These are phyloP conservation scores for Hygrophorus russula DNA, from an alignment of 768 basidiomycete genomes.

Conservation along the genomic window DNA sequence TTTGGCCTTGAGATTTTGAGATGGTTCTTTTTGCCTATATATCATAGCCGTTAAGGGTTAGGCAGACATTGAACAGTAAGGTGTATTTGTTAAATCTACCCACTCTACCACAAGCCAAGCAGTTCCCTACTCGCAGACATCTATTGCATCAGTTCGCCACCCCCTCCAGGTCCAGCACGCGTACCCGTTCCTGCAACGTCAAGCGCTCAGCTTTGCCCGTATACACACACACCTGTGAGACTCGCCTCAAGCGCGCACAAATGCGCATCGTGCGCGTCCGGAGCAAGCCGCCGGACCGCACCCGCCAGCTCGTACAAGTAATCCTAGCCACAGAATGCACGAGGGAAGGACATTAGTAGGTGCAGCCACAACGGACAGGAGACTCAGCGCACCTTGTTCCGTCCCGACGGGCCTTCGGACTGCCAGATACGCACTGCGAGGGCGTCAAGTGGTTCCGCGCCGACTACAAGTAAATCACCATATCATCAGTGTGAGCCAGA, in stretches of 20 bases:
- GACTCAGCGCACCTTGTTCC: conserved; percentile 61
- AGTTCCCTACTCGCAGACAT: no score
- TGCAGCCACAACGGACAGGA: not conserved
- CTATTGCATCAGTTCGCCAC: no score
- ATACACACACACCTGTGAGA: not conserved
- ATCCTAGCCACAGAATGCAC: conserved; percentile 41
- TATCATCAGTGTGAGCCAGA: not conserved
- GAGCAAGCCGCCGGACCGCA: conserved; percentile 64
- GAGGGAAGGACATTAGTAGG: not conserved
- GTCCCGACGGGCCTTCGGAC: conserved; percentile 79
- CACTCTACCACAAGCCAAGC: no score
- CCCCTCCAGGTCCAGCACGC: no score
- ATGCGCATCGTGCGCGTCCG: conserved; percentile 66
- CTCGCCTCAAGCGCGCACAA: conserved; percentile 66
- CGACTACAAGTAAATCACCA: conserved; percentile 37
- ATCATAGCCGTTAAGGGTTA: no score
- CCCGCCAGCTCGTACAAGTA: conserved; percentile 74
- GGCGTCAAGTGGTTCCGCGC: conserved; percentile 62
- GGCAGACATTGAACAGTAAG: no score
- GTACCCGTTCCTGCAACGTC: no score
- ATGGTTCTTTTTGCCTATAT: no score
- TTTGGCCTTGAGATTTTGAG: no score
- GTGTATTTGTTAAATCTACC: no score
- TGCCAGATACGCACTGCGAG: conserved; percentile 63
- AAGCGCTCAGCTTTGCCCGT: no score